Base-by-base conservation (phyloP, 345 rosid genomes). In the Boechera divaricarpa region DNA sequence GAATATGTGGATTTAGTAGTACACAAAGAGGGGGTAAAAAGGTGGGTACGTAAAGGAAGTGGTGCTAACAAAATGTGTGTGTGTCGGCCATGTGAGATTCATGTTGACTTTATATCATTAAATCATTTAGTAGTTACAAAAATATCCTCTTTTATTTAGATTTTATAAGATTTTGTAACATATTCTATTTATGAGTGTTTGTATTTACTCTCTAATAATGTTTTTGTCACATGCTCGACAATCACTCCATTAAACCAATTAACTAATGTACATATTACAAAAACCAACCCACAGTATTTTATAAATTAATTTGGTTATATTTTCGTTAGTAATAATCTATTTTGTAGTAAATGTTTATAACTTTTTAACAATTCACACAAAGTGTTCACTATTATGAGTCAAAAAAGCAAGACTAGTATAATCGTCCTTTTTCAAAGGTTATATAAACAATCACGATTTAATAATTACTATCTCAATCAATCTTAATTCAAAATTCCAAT, bases 71-170 rank as follows among this genome's bases (percentile, higher is more conserved):
- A 71, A 77, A 63, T 63, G 62, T 60, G 52, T 45, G 61, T 32
- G 47, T 82, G 88, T 85, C 84, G 88, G 90, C 90, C 90, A 87
- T 87, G 90, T 83, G 84, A 78, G 7, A 24, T 55, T 57, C 56
- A 72, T 72, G 68, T 78, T 78, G 77, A 72, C 81, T 78, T 78
- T 49, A 71, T 47, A 70, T 64, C 76, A 57, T 58, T 57, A 70
- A 54, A 44, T 63, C 56, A 71, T 77, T 57, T 58, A 13, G 62
- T 72, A 67, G 55, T 51, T 72, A 57, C 62, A 65, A 69, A 21
- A 71, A 9, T 13, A 55, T 64, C 11, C 54, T 71, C 21, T 31
- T 31, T 5, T 65, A 26, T 48, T 33, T 63, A 11, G 44, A 53
- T 76, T 76, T 62, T 45, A 9, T 21, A 41, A 52, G 55, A 76